Conservation (phyloP, 1,284 basidiomycete species). For the Ceraceosorus bombacis region DNA sequence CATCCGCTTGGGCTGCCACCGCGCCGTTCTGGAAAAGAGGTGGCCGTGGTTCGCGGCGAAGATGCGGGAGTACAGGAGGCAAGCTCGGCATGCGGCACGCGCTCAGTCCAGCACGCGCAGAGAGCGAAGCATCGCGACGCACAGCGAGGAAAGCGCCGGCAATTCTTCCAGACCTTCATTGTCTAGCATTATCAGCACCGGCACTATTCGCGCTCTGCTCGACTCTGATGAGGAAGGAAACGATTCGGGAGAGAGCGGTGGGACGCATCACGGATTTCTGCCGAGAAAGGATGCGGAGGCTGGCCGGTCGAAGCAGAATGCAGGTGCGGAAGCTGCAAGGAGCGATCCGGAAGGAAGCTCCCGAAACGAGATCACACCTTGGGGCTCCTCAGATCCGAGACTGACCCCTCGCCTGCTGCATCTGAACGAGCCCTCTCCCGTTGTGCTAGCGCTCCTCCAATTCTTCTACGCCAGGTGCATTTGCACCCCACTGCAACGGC, state of each 20-base stretch:
- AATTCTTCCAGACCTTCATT: not conserved
- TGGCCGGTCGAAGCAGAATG: too few relatives aligned
- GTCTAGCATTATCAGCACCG: not conserved
- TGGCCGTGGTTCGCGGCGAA: conserved; percentile 90
- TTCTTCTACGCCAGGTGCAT: conserved; percentile 83
- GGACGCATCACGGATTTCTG: conserved; percentile 4
- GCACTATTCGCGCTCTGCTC: not conserved
- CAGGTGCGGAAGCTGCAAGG: too few relatives aligned
- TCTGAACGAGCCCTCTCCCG: conserved; percentile 79
- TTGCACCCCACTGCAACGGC: conserved; percentile 78
- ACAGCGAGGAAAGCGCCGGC: not conserved
- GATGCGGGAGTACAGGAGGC: conserved; percentile 32
- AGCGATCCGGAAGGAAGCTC: too few relatives aligned
- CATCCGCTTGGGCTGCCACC: conserved; percentile 69
- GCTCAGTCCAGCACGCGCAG: conserved; percentile 10
- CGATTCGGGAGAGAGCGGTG: conserved; percentile 15
- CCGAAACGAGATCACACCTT: too few relatives aligned
- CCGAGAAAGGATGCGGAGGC: not conserved
- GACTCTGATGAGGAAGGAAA: conserved; percentile 17
- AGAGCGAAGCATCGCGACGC: not conserved
- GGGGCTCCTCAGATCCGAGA: conserved; percentile 54
- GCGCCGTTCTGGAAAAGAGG: conserved; percentile 69
- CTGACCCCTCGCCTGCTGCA: conserved; percentile 69
- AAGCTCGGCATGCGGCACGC: conserved; percentile 22
- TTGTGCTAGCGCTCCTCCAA: conserved; percentile 78